Conservation (phyloP, 2,329 filamentous ascomycete species). For the Lachnellula hyalina region DNA sequence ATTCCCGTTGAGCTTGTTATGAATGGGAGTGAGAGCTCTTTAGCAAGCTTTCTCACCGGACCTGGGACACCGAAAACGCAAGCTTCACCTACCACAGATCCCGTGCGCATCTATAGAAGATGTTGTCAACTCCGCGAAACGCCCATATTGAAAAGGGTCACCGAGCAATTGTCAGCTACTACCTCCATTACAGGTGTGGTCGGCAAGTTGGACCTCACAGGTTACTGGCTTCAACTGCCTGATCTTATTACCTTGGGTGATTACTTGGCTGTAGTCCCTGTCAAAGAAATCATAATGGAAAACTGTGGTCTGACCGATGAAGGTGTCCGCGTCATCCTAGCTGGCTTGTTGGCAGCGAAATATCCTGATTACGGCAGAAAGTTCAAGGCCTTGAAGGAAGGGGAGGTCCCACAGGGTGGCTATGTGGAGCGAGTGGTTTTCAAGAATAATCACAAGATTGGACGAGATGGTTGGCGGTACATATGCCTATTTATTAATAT, state of each 20-base stretch:
- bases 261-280: constrained; percentile 87
- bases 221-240: constrained; percentile 74
- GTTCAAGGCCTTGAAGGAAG: constrained; percentile 18
- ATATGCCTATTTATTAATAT: constrained; percentile 86
- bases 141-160: constrained; percentile 84
- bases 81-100: constrained; percentile 77
- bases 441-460: constrained; percentile 84
- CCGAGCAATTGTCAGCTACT: constrained; percentile 74
- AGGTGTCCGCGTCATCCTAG: constrained; percentile 78
- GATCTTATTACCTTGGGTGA: constrained; percentile 87
- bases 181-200: constrained; percentile 71
- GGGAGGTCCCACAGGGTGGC: constrained; percentile 44
- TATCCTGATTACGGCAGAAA: constrained; percentile 46
- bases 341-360: constrained; percentile 77
- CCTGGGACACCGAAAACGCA: constrained; percentile 46
- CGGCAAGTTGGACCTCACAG: constrained; percentile 74
- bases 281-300: constrained; percentile 80
- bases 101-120: constrained; percentile 84
- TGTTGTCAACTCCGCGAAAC: constrained; percentile 94
- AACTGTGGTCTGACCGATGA: constrained; percentile 85
- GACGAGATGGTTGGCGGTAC: constrained; percentile 83
- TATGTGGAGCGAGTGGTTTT: constrained; percentile 82
- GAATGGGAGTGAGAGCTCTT: constrained; percentile 56
- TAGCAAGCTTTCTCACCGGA: constrained; percentile 25
- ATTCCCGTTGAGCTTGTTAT: constrained; percentile 78